Percentiles rank a stretch among this genome's conserved stretches.
Evolutionary conservation across 2,329 filamentous ascomycete genomes (phyloP).

Genomic region (Lasiodiplodia theobromae): DNA sequence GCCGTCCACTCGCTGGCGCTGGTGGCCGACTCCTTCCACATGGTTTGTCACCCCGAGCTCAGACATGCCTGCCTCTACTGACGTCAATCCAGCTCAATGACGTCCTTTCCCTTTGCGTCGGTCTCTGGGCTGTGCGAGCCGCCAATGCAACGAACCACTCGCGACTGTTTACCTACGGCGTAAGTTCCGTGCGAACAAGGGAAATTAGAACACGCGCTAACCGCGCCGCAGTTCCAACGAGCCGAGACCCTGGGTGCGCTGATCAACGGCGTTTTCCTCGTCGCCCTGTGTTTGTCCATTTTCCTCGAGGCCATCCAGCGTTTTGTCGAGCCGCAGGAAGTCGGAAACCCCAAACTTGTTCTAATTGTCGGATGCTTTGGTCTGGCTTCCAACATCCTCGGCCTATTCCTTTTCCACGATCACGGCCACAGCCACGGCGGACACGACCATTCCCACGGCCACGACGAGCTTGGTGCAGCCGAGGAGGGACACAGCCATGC

Average conservation of each 20-base stretch:
- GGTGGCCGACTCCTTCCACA: slow-evolving; percentile 97
- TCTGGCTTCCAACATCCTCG: slow-evolving; percentile 85
- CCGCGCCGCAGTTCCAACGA: slow-evolving; percentile 79
- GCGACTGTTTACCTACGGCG: slow-evolving; percentile 93
- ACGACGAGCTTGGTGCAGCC: slow-evolving; percentile 54
- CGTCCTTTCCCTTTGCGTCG: slow-evolving; percentile 91
- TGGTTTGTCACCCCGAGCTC: slow-evolving; percentile 65
- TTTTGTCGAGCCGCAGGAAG: slow-evolving; percentile 88
- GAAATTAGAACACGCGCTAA: neutral
- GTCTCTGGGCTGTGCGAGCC: slow-evolving; percentile 92
- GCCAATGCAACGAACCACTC: slow-evolving; percentile 80
- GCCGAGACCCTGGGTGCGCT: slow-evolving; percentile 96
- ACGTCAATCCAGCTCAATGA: slow-evolving; percentile 76
- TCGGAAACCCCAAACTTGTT: slow-evolving; percentile 84
- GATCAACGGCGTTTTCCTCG: slow-evolving; percentile 96
- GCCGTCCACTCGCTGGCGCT: slow-evolving; percentile 89
- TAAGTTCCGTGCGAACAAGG: slow-evolving; percentile 54
- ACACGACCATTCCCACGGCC: slow-evolving; percentile 53
- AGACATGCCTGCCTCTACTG: slow-evolving; percentile 28
- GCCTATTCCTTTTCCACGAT: slow-evolving; percentile 89
- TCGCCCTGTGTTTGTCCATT: slow-evolving; percentile 94
- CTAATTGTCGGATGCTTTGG: slow-evolving; percentile 88
- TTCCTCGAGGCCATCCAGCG: slow-evolving; percentile 93
- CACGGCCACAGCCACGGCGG: slow-evolving; percentile 84
- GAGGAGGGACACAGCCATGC: slow-evolving; percentile 60